Conservation (phyloP, 1,284 basidiomycete genomes). For the Athelia psychrophila region DNA sequence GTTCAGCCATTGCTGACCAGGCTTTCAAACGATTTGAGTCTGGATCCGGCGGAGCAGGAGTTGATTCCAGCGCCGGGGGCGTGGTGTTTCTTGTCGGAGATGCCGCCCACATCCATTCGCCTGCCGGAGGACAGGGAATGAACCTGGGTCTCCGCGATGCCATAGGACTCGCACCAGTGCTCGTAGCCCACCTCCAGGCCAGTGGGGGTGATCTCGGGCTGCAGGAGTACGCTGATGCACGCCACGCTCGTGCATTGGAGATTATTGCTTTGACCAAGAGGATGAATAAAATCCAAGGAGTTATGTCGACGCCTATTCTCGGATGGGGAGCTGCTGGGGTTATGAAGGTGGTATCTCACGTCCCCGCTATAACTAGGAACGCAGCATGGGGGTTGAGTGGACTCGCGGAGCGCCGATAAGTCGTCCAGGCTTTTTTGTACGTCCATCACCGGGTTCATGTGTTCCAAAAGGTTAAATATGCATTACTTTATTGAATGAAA, state of each 20-base stretch:
- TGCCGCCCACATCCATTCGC: slow-evolving; percentile 42
- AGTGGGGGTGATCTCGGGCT: slow-evolving; percentile 1
- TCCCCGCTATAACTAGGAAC: too few species aligned
- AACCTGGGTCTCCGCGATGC: slow-evolving; percentile 44
- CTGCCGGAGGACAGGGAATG: slow-evolving; percentile 43
- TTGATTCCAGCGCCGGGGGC: slow-evolving; percentile 11
- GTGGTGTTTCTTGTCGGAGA: slow-evolving; percentile 37
- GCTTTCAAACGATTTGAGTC: slow-evolving; percentile 27
- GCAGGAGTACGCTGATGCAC: slow-evolving; percentile 1
- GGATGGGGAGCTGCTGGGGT: too few species aligned
- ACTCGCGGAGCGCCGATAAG: too few species aligned
- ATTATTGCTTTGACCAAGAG: slow-evolving; percentile 8
- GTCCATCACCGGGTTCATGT: too few species aligned
- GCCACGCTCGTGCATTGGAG: slow-evolving; percentile 5
- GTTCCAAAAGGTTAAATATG: too few species aligned
- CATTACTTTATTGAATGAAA: too few species aligned
- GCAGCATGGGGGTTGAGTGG: too few species aligned
- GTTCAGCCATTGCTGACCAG: slow-evolving; percentile 34
- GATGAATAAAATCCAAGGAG: too few species aligned
- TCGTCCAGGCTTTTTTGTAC: too few species aligned
- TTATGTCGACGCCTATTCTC: too few species aligned
- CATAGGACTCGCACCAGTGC: slow-evolving; percentile 26
- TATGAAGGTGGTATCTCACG: too few species aligned
- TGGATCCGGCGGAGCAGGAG: slow-evolving; percentile 1
- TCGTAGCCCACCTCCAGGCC: slow-evolving; percentile 10